These are phyloP conservation scores for Leccinum sublutescens DNA, from an alignment of 768 basidiomycete genomes.

Conservation along the genomic window DNA sequence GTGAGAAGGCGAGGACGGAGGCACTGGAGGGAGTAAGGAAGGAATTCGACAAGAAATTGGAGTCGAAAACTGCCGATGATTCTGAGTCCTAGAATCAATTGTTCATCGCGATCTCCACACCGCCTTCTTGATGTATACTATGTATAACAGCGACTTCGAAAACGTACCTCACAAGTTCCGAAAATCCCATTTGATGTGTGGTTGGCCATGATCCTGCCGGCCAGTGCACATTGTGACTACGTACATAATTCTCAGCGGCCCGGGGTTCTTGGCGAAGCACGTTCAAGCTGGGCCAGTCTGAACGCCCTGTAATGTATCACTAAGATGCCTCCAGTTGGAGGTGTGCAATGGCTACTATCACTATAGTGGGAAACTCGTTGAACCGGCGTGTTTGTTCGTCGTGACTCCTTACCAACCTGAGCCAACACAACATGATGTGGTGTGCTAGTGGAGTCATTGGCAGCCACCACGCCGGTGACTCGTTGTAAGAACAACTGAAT, in stretches of 20 bases:
- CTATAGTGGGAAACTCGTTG: background rate
- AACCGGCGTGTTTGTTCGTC: background rate
- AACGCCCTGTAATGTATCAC: background rate
- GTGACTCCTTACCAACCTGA: background rate
- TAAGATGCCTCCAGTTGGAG: background rate
- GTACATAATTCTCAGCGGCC: background rate
- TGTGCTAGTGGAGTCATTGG: background rate
- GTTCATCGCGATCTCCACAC: background rate
- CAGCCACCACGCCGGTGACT: conserved; percentile 1
- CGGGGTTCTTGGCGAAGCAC: background rate
- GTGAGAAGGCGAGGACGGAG: conserved; percentile 11
- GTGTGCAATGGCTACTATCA: background rate
- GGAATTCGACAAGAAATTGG: conserved; percentile 11
- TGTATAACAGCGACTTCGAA: background rate
- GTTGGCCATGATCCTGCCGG: background rate
- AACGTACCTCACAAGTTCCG: background rate
- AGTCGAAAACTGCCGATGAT: background rate
- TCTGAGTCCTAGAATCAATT: background rate
- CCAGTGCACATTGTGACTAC: background rate
- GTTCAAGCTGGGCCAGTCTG: background rate
- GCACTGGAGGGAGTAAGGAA: conserved; percentile 6
- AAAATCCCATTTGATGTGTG: background rate
- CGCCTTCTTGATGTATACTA: background rate
- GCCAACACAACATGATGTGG: background rate
- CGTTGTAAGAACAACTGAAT: conserved; percentile 2